Percentiles rank a stretch among this genome's conserved stretches.
Evolutionary conservation across 116 monocot species (phyloP).

Genomic region (Thalassia testudinum): DNA sequence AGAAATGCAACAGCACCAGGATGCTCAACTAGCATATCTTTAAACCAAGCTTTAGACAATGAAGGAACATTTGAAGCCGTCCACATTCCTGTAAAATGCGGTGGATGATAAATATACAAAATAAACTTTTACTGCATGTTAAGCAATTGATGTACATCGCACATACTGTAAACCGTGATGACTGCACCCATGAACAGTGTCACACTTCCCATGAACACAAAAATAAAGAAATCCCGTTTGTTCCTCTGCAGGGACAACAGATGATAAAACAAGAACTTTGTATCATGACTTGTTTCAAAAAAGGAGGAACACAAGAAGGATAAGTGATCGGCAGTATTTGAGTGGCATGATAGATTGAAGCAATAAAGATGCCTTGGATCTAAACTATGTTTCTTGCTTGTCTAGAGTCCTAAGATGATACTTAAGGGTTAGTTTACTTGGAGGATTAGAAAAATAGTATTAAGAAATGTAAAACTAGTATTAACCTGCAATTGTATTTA

Average conservation of each 20-base stretch:
- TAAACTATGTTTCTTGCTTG: too few relatives aligned
- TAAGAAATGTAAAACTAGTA: too few relatives aligned
- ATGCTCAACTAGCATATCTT: conserved; percentile 37
- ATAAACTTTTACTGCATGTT: neutral
- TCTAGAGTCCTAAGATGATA: too few relatives aligned
- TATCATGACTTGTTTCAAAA: too few relatives aligned
- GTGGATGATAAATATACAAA: neutral
- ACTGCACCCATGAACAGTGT: conserved; percentile 39
- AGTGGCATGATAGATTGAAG: too few relatives aligned
- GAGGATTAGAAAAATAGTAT: too few relatives aligned
- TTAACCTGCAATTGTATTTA: too few relatives aligned
- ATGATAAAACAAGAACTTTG: neutral
- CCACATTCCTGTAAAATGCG: conserved; percentile 46
- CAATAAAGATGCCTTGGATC: too few relatives aligned
- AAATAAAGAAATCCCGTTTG: conserved; percentile 78
- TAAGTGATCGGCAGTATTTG: too few relatives aligned
- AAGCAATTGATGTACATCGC: neutral
- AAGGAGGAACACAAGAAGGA: too few relatives aligned
- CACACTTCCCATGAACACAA: conserved; percentile 56
- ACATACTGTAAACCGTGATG: conserved; percentile 53
- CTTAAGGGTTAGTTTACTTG: too few relatives aligned
- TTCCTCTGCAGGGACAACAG: conserved; percentile 77
- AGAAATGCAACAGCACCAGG: conserved; percentile 65
- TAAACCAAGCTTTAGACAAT: conserved; percentile 49
- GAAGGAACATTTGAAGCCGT: conserved; percentile 24